These are phyloP conservation scores for Suillus fuscotomentosus DNA, from an alignment of 768 basidiomycete species.

Conservation along the genomic window DNA sequence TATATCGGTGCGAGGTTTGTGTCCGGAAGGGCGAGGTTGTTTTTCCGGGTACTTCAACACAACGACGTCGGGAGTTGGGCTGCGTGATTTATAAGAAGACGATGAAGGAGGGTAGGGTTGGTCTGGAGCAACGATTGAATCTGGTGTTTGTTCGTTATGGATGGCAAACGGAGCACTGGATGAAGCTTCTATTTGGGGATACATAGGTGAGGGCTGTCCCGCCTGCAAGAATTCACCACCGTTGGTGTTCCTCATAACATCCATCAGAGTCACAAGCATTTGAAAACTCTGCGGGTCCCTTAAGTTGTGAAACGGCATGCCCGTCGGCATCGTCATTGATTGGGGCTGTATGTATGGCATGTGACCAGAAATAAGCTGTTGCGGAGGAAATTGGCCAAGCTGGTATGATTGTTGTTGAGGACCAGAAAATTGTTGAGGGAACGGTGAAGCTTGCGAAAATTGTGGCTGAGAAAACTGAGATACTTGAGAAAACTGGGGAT, in stretches of 20 bases:
- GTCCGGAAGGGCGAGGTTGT: slow-evolving; percentile 1
- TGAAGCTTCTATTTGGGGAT: slow-evolving; percentile 5
- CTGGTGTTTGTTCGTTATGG: not conserved
- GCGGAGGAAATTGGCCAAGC: not conserved
- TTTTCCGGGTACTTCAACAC: not conserved
- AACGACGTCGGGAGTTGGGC: not conserved
- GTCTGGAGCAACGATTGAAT: not conserved
- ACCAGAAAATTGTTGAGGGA: slow-evolving; percentile 17
- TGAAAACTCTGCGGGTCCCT: slow-evolving; percentile 3
- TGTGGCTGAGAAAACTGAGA: slow-evolving; percentile 20
- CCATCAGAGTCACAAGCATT: slow-evolving; percentile 9
- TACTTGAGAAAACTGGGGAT: slow-evolving; percentile 14
- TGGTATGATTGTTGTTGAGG: slow-evolving; percentile 2
- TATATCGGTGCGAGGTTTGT: slow-evolving; percentile 8
- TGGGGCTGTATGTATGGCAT: not conserved
- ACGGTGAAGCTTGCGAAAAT: slow-evolving; percentile 15
- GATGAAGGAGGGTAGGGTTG: slow-evolving; percentile 7
- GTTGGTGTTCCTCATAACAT: slow-evolving; percentile 11
- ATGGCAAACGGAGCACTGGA: not conserved
- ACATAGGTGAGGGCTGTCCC: not conserved
- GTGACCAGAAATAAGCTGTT: not conserved
- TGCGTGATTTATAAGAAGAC: not conserved
- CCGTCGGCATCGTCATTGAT: not conserved
- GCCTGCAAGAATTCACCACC: slow-evolving; percentile 7
- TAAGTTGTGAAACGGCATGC: not conserved